These are phyloP conservation scores for Saturnispora besseyi DNA, from an alignment of 805 yeast genomes.

Conservation along the genomic window DNA sequence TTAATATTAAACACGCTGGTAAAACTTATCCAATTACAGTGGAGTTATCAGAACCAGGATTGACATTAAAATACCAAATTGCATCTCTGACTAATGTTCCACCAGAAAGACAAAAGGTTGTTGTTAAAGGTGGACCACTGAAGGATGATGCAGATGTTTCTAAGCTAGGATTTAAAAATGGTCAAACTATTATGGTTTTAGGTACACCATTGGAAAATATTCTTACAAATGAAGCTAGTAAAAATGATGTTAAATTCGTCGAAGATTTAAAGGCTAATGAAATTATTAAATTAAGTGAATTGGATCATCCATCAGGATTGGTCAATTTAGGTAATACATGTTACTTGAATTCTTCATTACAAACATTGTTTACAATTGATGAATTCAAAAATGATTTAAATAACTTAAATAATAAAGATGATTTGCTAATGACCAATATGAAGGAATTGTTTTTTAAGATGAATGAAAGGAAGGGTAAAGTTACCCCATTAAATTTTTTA, in stretches of 20 bases:
- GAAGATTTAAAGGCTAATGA: constrained; percentile 45
- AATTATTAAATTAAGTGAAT: constrained; percentile 15
- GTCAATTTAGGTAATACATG: constrained; percentile 70
- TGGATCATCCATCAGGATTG: constrained; percentile 52
- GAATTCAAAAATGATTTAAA: constrained; percentile 32
- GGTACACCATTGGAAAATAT: constrained; percentile 77
- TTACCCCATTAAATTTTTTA: constrained; percentile 63
- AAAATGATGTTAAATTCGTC: constrained; percentile 50
- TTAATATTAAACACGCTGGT: constrained; percentile 56
- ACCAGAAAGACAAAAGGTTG: constrained; percentile 80
- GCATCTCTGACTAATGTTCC: constrained; percentile 73
- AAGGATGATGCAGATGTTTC: constrained; percentile 52
- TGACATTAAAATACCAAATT: constrained; percentile 58
- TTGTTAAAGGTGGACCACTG: constrained; percentile 84
- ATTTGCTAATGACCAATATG: constrained; percentile 27
- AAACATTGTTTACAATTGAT: constrained; percentile 39
- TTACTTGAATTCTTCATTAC: constrained; percentile 64
- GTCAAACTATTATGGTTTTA: constrained; percentile 72
- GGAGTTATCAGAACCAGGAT: constrained; percentile 47
- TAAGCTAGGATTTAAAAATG: constrained; percentile 47
- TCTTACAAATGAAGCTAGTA: constrained; percentile 25
- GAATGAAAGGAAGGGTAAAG: constrained; percentile 30
- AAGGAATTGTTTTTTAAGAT: constrained; percentile 39
- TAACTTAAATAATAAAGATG: constrained; percentile 14
- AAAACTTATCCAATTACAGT: constrained; percentile 52